Conservation (phyloP, 306 rosid genomes). For the Adenanthera pavonina region DNA sequence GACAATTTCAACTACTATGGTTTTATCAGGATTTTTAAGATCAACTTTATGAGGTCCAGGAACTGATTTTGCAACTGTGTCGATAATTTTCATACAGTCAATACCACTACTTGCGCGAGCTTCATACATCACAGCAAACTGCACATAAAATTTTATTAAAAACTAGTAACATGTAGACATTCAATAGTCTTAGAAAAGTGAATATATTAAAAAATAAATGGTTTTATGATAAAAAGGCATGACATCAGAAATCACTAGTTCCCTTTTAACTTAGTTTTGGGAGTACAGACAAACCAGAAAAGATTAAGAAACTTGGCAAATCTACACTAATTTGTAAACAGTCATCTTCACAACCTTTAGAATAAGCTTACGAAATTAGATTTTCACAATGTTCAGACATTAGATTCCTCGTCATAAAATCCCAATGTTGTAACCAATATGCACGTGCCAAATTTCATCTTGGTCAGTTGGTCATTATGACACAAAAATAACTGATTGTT, state of each 20-base stretch:
- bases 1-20: conserved; percentile 89
- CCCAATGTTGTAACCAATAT: neutral
- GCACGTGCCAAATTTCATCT: neutral
- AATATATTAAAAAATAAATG: neutral
- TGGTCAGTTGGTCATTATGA: neutral
- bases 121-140: conserved; percentile 94
- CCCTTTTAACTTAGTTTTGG: neutral
- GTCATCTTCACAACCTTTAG: neutral
- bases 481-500: neutral
- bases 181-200: neutral
- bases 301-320: neutral
- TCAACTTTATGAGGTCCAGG: conserved; percentile 97
- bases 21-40: conserved; percentile 81
- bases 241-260: neutral
- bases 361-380: neutral
- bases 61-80: conserved; percentile 84
- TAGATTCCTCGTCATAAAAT: neutral
- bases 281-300: neutral
- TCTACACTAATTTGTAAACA: neutral
- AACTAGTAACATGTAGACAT: conserved; percentile 17
- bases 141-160: conserved; percentile 33
- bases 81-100: conserved; percentile 87
- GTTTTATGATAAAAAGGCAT: neutral
- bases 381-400: neutral
- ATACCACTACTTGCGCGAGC: conserved; percentile 93